Base-by-base conservation (phyloP, 192 early-diverging fungal genomes). In the Pilaira anomala region DNA sequence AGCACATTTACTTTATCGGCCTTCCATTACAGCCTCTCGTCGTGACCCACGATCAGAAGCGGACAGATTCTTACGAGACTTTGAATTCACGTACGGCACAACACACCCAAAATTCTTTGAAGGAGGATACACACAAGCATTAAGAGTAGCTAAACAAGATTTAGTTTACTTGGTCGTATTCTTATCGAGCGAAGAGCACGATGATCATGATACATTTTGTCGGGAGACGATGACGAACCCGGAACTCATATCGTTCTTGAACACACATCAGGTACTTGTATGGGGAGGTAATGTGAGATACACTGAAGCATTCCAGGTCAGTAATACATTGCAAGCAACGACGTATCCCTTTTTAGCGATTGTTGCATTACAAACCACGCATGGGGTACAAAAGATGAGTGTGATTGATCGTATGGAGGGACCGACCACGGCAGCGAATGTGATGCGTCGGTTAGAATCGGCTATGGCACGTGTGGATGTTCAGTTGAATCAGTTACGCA, bases 301-400 rank as follows among this genome's bases (percentile, higher is more conserved):
- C 53, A 68, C 80, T 0, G 90, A 93, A 67, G 85, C 81, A 26
- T 93, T 80, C 54, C 82, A 87, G 77, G 89, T 88, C 51, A 85
- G 84, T 49, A 76, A 71, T 22, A 80, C 79, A n/a, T 78, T 94
- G 14, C 80, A 80, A n/a, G 88, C 89, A 18, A 85, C 89, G 1
- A 73, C 78, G 19, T 96, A 87, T 66, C 95, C 95, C 21, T 94
- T 94, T 72, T 63, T 95, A 21, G 92, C 87, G 3, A 60, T 93
- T 25, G 83, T 91, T 48, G 85, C 85, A 0, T 78, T 86, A 7
- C 83, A 90, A 39, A 72, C 65, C 1, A 52, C 7, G 12, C 39
- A 19, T 21, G 24, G 21, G 1, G n/a, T 44, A 7, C 24, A 40
- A 9, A 79, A 80, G 36, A 81, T 88, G 80, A 73, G 76, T 0